Base-by-base conservation (phyloP, 164 flowering plant genomes). In the Stephania japonica region DNA sequence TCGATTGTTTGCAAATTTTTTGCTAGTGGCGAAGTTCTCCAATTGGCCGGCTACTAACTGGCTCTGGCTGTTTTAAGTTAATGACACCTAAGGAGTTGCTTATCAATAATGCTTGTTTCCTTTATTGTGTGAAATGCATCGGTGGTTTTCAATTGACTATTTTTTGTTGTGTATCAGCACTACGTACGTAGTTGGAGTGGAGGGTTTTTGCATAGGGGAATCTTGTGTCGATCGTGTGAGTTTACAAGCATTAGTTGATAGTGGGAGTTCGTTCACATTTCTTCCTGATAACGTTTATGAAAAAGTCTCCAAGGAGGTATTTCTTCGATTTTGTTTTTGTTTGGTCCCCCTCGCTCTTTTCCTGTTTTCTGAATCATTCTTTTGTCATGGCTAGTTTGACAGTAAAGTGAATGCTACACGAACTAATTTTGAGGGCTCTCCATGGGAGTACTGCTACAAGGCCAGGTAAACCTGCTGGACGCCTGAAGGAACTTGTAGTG, bases 181-280 rank as follows among this genome's bases (percentile, higher is more conserved):
- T 5, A 82, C 93, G 19, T 94, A 94, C 82, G 75, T 88, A 71
- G 84, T 91, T 76, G 93, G 85, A 65, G 92, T 92, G 71, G 91
- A 89, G 73, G 81, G 85, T 26, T 80, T 83, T 77, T 94, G 98
- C 78, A 78, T 94, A 76, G 91, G 84, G 23, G 83, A 69, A 74
- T 77, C 87, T 42, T 92, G 98, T 82, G 80, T 83, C 32, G 81
- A 88, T 77, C 81, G 84, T 73, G 81, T 91, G 62, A 79, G 80
- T 70, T 91, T 92, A 77, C 80, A 71, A 70, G 90, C 92, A 53
- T 79, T 83, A 63, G 78, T 95, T 71, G 99, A 95, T 71, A 92
- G 90, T 86, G 99, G 99, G 56, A 71, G 94, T 67, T 92, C 99
- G 14, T 95, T 92, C 84, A 90, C 98, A 53, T 89, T 75, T 82